phyloP scores from a whole-genome alignment of 306 rosid species.

The Lathyrus aphaca region DNA sequence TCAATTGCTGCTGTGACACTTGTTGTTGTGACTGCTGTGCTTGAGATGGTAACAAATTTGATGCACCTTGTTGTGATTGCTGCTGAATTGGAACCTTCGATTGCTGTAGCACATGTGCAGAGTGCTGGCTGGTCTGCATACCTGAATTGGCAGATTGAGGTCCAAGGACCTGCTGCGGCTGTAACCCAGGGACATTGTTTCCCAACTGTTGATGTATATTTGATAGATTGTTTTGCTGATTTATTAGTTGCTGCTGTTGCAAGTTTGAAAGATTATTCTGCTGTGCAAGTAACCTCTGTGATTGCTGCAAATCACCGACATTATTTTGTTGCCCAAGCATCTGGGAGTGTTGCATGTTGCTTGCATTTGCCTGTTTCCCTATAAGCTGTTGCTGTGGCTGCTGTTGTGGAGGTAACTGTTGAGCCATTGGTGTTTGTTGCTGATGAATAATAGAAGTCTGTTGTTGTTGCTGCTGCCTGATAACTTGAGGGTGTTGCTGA shows the following conservation, averaged over 20 bases:
- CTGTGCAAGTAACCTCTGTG: constrained; percentile 74
- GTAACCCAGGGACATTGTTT: constrained; percentile 74
- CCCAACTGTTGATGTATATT: constrained; percentile 89
- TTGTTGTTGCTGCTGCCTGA: constrained; percentile 88
- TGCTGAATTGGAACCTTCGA: constrained; percentile 71
- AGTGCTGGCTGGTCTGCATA: constrained; percentile 82
- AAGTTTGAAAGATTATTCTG: constrained; percentile 77
- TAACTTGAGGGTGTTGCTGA: constrained; percentile 87
- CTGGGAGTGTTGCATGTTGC: constrained; percentile 73
- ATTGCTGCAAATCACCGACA: constrained; percentile 86
- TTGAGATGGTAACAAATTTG: constrained; percentile 74
- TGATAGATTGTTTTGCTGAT: constrained; percentile 78
- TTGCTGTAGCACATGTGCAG: constrained; percentile 72
- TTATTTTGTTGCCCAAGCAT: constrained; percentile 67
- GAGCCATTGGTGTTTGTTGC: constrained; percentile 67
- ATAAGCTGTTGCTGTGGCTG: constrained; percentile 62
- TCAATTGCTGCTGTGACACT: constrained; percentile 73
- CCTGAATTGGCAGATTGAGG: constrained; percentile 76
- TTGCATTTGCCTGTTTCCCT: constrained; percentile 71
- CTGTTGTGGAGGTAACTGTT: constrained; percentile 75
- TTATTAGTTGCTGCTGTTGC: constrained; percentile 77
- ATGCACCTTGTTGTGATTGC: constrained; percentile 70
- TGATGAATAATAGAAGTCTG: constrained; percentile 67
- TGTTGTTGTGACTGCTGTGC: constrained; percentile 80
- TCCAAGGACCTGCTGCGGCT: constrained; percentile 66